Evolutionary conservation across 2,329 filamentous ascomycete species (phyloP).

Genomic region (Xylaria sp.): DNA sequence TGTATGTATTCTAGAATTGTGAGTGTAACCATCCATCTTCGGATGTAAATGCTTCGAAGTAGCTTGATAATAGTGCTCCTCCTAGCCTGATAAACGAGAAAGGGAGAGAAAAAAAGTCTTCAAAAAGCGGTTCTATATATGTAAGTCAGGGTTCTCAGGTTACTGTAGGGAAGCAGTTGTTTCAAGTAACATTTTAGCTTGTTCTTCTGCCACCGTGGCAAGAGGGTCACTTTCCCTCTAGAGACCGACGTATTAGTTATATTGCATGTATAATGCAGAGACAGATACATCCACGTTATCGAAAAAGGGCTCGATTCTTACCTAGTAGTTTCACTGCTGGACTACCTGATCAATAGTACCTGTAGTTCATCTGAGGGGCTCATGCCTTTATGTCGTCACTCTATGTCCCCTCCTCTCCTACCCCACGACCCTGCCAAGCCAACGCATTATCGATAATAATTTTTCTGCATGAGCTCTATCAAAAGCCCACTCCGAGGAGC

Average conservation of each 20-base stretch:
- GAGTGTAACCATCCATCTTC: neutral
- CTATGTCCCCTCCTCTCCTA: slow-evolving; percentile 16
- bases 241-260: too few relatives aligned
- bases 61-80: neutral
- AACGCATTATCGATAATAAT: slow-evolving; percentile 44
- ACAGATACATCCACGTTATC: too few relatives aligned
- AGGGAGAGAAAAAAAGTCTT: neutral
- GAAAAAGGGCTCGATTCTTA: too few relatives aligned
- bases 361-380: neutral
- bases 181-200: neutral
- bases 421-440: slow-evolving; percentile 13
- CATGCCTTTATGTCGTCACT: slow-evolving; percentile 21
- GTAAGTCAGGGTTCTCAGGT: neutral
- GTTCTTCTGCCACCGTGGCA: neutral
- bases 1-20: neutral
- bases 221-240: too few relatives aligned
- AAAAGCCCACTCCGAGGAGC: slow-evolving; percentile 14
- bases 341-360: too few relatives aligned
- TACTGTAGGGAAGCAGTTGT: neutral
- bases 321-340: too few relatives aligned
- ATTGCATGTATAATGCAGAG: too few relatives aligned
- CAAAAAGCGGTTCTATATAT: neutral
- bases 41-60: neutral
- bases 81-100: neutral
- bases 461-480: slow-evolving; percentile 35